Evolutionary conservation across 768 basidiomycete species (phyloP).

Genomic region (Coprinopsis cinerea): DNA sequence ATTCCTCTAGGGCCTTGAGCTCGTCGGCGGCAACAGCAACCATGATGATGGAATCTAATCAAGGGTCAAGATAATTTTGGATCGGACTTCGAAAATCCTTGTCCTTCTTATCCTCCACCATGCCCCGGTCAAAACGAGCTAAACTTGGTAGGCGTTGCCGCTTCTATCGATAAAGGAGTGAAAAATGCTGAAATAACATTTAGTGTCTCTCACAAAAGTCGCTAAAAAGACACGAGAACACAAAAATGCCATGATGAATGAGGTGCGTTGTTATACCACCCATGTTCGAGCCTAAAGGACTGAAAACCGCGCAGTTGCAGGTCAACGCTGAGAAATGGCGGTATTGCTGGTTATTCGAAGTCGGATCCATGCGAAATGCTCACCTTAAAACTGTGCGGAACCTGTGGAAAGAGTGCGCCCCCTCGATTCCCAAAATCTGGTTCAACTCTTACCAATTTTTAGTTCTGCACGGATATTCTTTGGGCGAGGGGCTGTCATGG

Average conservation of each 20-base stretch:
- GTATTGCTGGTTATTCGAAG: constrained; percentile 94
- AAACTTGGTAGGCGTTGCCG: constrained; percentile 63
- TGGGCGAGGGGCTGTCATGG: constrained; percentile 85
- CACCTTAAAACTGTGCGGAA: constrained; percentile 91
- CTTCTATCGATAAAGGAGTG: constrained; percentile 9
- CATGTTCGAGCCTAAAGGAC: constrained; percentile 2
- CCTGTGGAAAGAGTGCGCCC: constrained; percentile 84
- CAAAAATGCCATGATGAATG: constrained; percentile 76
- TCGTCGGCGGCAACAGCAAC: constrained; percentile 40
- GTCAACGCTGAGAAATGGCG: constrained; percentile 82
- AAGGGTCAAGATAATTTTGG: constrained; percentile 21
- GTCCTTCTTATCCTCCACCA: constrained; percentile 30
- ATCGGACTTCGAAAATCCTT: constrained; percentile 45
- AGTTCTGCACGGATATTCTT: constrained; percentile 91
- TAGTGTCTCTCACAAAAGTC: constrained; percentile 93
- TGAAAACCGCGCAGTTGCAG: constrained; percentile 53
- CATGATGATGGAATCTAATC: constrained; percentile 22
- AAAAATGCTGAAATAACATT: constrained; percentile 14
- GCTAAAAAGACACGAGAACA: constrained; percentile 89
- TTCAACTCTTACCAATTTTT: not conserved
- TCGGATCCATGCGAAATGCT: constrained; percentile 93
- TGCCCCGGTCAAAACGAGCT: constrained; percentile 87
- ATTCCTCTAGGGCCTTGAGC: constrained; percentile 63
- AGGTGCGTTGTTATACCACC: constrained; percentile 41
- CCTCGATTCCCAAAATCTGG: not conserved